phyloP scores from a whole-genome alignment of 768 basidiomycete species.

The Podaxis sp. region DNA sequence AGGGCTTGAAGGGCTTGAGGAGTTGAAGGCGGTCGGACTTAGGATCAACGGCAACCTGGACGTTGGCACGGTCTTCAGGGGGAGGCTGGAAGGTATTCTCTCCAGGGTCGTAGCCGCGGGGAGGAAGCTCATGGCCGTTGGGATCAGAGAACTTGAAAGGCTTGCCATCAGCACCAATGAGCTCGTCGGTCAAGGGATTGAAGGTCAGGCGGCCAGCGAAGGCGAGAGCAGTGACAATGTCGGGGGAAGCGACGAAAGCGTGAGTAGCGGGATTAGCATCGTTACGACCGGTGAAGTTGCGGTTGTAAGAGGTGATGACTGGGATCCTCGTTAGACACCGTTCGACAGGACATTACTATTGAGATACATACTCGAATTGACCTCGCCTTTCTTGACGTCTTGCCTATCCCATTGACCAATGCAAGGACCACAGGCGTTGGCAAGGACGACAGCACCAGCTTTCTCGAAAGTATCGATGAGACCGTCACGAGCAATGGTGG shows the following conservation, averaged over 20 bases:
- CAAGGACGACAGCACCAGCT: constrained; percentile 90
- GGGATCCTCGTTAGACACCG: neutral
- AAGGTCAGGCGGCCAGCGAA: constrained; percentile 94
- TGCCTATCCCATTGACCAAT: constrained; percentile 99
- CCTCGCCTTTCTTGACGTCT: constrained; percentile 95
- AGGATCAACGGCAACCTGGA: constrained; percentile 84
- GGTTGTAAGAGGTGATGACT: constrained; percentile 99
- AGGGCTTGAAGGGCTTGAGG: constrained; percentile 83
- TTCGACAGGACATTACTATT: neutral
- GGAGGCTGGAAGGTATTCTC: constrained; percentile 97
- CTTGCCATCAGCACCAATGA: constrained; percentile 90
- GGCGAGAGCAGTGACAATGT: constrained; percentile 95
- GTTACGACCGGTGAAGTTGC: constrained; percentile 99
- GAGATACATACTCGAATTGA: constrained; percentile 81
- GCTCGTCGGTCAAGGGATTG: constrained; percentile 92
- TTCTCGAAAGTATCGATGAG: constrained; percentile 85
- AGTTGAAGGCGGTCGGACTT: constrained; percentile 90
- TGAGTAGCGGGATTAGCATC: constrained; percentile 99
- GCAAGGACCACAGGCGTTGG: constrained; percentile 98
- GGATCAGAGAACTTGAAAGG: constrained; percentile 97
- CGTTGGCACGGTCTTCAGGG: constrained; percentile 78
- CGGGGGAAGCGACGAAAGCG: constrained; percentile 91
- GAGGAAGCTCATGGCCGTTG: constrained; percentile 88
- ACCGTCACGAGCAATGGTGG: constrained; percentile 96
- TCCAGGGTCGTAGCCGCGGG: constrained; percentile 94